Evolutionary conservation across 2,329 filamentous ascomycete species (phyloP), one percentile per base, ranked within the genome.

Genomic region (Ascochyta fabae): DNA sequence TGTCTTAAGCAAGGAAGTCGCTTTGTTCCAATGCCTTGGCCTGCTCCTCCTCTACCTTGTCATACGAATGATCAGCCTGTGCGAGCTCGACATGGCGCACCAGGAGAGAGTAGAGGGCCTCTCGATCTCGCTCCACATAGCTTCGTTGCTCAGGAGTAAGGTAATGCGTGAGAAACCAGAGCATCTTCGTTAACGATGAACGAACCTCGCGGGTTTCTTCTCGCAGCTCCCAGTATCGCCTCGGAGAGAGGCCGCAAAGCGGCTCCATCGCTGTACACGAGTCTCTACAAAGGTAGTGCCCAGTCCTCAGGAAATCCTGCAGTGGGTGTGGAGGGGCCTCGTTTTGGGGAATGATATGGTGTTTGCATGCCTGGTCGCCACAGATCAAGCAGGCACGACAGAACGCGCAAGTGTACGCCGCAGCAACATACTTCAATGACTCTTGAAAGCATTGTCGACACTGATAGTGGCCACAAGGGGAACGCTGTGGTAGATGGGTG

Each of bases 311-410:
- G 23, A 43, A 10, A 1, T 26, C 16, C 5, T 4, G 2, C 16
- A 52, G 26, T 9, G 48, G 34, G 2, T 19, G 9, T 13, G 49
- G 42, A 34, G 2, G 27, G 6, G 35, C 27, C 3, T 31, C 15
- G 15, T 45, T 42, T 3, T 15, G 27, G n/a, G 24, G 5, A 15
- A 36, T 24, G 3, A 42, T 6, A n/a, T 51, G 53, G 12, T 47
- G 19, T 6, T 41, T 5, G 19, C 53, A 56, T n/a, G 27, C 10
- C 5, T 26, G 22, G 3, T 7, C 13, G 15, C 42, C 36, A 22
- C 42, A 56, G 2, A 56, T 34, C 2, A 56, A 33, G 33, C 47
- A 56, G 1, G 36, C 31, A 29, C 43, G 43, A 40, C 36, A 52
- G n/a, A 44, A 48, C 2, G 48, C n/a, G 22, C 53, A 48, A 2